A percentile compares a stretch with the other conserved stretches of the same genome.
These are phyloP conservation scores for Cladosporium cucumerinum DNA, from an alignment of 2,329 filamentous ascomycete genomes.

Conservation along the genomic window DNA sequence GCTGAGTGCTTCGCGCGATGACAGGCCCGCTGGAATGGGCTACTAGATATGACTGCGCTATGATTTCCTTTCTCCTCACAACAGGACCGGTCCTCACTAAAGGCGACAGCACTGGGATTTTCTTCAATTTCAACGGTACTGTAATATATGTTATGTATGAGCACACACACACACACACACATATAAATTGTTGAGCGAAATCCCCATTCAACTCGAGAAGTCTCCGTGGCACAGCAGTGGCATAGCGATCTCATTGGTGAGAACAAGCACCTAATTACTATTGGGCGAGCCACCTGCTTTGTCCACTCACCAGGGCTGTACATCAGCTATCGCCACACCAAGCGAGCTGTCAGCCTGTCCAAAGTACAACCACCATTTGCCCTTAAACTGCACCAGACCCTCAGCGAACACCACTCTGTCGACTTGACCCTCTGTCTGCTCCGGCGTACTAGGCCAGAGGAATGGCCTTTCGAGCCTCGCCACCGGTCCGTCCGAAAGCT, in stretches of 20 bases:
- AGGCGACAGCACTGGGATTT: background rate
- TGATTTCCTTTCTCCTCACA: background rate
- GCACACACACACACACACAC: background rate
- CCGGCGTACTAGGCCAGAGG: slow-evolving; percentile 27
- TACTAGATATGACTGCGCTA: background rate
- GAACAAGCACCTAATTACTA: background rate
- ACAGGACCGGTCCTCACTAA: background rate
- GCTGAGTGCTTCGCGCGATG: slow-evolving; percentile 5
- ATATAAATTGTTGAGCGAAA: background rate
- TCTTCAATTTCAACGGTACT: background rate
- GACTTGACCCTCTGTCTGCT: slow-evolving; percentile 34
- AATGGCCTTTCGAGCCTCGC: slow-evolving; percentile 34
- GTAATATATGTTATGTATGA: background rate
- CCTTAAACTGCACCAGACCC: slow-evolving; percentile 35
- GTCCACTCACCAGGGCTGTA: slow-evolving; percentile 18
- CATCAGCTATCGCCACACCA: slow-evolving; percentile 20
- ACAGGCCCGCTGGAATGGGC: background rate
- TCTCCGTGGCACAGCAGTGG: background rate
- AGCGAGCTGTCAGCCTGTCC: slow-evolving; percentile 28
- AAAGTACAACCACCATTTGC: slow-evolving; percentile 35
- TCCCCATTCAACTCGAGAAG: background rate
- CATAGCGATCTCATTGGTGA: background rate
- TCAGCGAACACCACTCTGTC: slow-evolving; percentile 35
- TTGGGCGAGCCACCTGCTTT: background rate
- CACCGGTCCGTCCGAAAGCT: slow-evolving; percentile 27